phyloP scores from a whole-genome alignment of 2,329 filamentous ascomycete genomes.

The Stagonosporopsis chrysanthemi region DNA sequence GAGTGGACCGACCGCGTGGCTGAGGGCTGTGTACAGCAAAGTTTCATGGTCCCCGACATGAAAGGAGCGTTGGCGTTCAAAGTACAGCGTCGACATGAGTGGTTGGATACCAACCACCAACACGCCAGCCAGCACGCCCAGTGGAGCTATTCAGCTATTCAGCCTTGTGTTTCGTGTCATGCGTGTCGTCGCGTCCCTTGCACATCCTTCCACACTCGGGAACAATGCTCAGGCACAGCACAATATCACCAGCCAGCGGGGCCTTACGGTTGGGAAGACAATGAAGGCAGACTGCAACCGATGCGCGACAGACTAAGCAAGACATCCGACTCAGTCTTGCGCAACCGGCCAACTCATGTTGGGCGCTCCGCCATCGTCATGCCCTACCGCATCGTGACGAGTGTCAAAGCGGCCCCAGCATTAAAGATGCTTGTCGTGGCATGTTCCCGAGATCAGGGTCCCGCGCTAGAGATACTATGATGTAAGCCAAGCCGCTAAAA shows the following conservation, averaged over 20 bases:
- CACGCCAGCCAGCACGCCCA: constrained; percentile 5
- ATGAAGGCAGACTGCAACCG: constrained; percentile 12
- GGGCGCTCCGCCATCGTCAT: constrained; percentile 2
- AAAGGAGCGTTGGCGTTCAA: constrained; percentile 12
- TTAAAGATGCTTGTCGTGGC: not conserved
- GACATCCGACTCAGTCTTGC: constrained; percentile 19
- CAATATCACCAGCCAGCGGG: not conserved
- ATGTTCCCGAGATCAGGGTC: not conserved
- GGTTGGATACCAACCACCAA: constrained; percentile 5
- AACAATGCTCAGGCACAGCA: constrained; percentile 30
- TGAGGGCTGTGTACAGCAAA: constrained; percentile 10
- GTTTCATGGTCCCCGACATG: constrained; percentile 7
- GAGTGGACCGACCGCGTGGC: constrained; percentile 17
- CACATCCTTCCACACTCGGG: constrained; percentile 24
- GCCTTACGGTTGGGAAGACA: constrained; percentile 16
- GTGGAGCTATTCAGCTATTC: constrained; percentile 15
- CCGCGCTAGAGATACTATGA: constrained; percentile 18
- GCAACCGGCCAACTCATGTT: constrained; percentile 5
- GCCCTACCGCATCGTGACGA: not conserved
- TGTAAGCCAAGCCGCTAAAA: constrained; percentile 27
- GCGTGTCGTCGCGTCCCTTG: constrained; percentile 36
- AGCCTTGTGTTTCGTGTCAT: constrained; percentile 36
- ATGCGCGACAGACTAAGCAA: constrained; percentile 16
- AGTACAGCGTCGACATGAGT: constrained; percentile 9
- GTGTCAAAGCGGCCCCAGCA: not conserved